Evolutionary conservation across 768 basidiomycete species (phyloP), one percentile per base, ranked within the genome.

Genomic region (Glaciozyma martinii): DNA sequence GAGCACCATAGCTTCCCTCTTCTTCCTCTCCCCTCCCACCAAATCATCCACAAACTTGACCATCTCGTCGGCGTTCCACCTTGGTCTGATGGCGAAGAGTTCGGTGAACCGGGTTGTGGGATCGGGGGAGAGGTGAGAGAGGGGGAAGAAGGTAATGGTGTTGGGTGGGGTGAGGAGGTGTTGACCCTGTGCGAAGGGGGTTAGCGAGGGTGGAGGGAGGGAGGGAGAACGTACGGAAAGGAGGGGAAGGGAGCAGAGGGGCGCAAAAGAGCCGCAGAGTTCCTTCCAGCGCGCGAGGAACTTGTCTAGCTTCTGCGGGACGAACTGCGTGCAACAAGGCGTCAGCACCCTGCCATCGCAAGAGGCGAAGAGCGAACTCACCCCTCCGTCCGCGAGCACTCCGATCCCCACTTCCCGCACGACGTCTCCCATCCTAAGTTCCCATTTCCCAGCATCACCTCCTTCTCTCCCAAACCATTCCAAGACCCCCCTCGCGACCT

Each of bases 61-160:
- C 63, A 86, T 87, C 30, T 74, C 73, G n/a, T 32, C 55, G 21
- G 68, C 68, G 32, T 59, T 58, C 78, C 78, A 79, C 43, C 71
- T 65, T 2, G 75, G 42, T 16, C 74, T 70, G 13, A 76, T 75
- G 46, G 89, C 79, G 80, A 99, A 99, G 21, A 98, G 82, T 67
- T 94, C 90, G 18, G 82, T 76, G 78, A 98, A 98, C 21, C 94
- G 86, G 12, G 84, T 82, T 2, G 85, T 80, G 8, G 93, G 87
- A 58, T 90, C 87, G 0, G 82, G 75, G 1, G 93, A 88, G 30
- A 98, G 84, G 2, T 78, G 76, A 0, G 87, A 83, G 5, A 83
- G 79, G 18, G 91, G 86, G 74, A 93, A 89, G 77, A 90, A 91
- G 19, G 77, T 83, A 42, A 94, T 71, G 65, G 54, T 16, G 42